A percentile compares a stretch with the other conserved stretches of the same genome.
These are phyloP conservation scores for Amanita brunnescens DNA, from an alignment of 768 basidiomycete species.

Conservation along the genomic window DNA sequence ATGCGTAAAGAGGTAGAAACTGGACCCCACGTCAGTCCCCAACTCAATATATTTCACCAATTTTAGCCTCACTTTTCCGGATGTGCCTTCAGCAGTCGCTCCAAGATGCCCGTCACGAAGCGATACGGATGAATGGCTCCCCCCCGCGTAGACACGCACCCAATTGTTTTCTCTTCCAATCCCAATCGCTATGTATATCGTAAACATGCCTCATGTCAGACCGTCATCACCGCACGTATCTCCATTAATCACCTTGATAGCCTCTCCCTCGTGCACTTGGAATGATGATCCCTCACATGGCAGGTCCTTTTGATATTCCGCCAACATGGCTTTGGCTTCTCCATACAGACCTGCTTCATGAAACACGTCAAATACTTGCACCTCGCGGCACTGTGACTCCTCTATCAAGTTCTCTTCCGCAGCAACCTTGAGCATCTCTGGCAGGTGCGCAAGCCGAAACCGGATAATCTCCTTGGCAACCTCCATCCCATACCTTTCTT, in stretches of 20 bases:
- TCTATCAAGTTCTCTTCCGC: conserved; percentile 43
- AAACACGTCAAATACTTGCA: conserved; percentile 53
- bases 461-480: conserved; percentile 45
- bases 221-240: background rate
- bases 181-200: conserved; percentile 42
- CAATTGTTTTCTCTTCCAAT: conserved; percentile 35
- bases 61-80: conserved; percentile 32
- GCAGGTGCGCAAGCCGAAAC: conserved; percentile 53
- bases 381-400: conserved; percentile 47
- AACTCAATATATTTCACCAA: background rate
- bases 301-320: conserved; percentile 38
- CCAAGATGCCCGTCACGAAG: conserved; percentile 50
- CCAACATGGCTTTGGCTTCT: conserved; percentile 34
- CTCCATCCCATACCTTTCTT: conserved; percentile 34
- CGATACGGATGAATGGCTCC: conserved; percentile 67
- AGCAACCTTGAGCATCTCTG: conserved; percentile 38
- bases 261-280: conserved; percentile 23
- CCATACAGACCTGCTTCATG: conserved; percentile 32
- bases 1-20: conserved; percentile 50
- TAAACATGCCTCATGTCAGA: background rate
- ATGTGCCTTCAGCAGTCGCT: conserved; percentile 42
- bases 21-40: conserved; percentile 15
- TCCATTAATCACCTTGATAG: conserved; percentile 18
- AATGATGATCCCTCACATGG: conserved; percentile 35
- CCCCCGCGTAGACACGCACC: conserved; percentile 44